Conservation (phyloP, 2,329 filamentous ascomycete species). For the Hymenoscyphus infarciens region DNA sequence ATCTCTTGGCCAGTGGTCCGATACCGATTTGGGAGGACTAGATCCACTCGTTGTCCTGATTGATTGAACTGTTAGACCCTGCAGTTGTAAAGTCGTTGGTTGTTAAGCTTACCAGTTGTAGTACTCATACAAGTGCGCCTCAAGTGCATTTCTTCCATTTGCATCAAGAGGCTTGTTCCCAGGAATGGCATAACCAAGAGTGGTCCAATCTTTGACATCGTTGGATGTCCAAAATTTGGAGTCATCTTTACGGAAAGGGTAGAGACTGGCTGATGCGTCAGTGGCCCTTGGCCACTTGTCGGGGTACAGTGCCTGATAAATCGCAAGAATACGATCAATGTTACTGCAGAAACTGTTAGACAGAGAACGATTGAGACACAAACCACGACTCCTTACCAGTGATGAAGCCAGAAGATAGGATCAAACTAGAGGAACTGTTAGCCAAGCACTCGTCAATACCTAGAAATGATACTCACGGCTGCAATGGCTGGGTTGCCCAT, state of each 20-base stretch:
- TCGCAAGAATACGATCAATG: conserved; percentile 5
- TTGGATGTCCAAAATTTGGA: background rate
- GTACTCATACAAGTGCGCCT: background rate
- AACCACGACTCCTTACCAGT: background rate
- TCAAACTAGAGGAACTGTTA: background rate
- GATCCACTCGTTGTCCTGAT: conserved; percentile 3
- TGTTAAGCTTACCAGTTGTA: background rate
- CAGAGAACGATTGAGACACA: background rate
- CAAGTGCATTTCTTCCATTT: background rate
- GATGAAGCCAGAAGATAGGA: background rate
- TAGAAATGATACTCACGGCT: background rate
- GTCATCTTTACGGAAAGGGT: background rate
- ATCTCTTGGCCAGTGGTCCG: conserved; percentile 6
- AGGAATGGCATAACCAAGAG: background rate
- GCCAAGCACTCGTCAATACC: background rate
- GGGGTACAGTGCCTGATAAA: conserved; percentile 6
- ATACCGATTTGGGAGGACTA: background rate
- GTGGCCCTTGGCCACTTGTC: conserved; percentile 3
- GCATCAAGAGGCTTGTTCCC: background rate
- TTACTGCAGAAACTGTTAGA: background rate
- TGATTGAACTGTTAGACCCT: too few relatives aligned
- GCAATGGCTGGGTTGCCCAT: conserved; percentile 7
- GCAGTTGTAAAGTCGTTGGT: background rate
- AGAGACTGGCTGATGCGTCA: background rate
- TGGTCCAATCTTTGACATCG: background rate